Conservation (phyloP, 2,329 filamentous ascomycete genomes). For the Clarireedia homoeocarpa region DNA sequence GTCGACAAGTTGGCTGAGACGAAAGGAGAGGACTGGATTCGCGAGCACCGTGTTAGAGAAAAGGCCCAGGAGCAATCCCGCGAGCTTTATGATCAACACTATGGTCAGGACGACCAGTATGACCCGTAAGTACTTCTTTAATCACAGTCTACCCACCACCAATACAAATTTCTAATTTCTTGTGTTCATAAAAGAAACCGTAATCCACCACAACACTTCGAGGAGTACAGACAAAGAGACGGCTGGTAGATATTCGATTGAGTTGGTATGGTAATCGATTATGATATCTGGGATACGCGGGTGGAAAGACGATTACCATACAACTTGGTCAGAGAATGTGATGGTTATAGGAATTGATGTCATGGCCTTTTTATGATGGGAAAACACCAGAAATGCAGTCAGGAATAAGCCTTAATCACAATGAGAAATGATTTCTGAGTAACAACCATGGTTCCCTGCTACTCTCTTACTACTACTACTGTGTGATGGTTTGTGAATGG, state of each 20-base stretch:
- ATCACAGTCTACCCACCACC: neutral
- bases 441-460: neutral
- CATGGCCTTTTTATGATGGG: neutral
- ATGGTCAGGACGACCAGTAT: slow-evolving; percentile 46
- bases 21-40: slow-evolving; percentile 52
- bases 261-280: neutral
- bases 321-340: neutral
- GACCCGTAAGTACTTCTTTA: slow-evolving; percentile 41
- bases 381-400: too few relatives aligned
- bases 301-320: neutral
- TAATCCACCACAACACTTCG: slow-evolving; percentile 25
- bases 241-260: neutral
- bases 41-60: slow-evolving; percentile 38
- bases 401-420: neutral
- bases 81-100: slow-evolving; percentile 55
- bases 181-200: slow-evolving; percentile 23
- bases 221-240: slow-evolving; percentile 13
- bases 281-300: neutral
- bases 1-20: slow-evolving; percentile 69
- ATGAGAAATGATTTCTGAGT: slow-evolving; percentile 1
- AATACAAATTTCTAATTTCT: neutral
- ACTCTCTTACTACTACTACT: rapidly evolving
- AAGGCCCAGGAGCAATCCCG: slow-evolving; percentile 51
- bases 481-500: neutral
- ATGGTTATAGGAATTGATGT: neutral